A percentile compares a stretch with the other conserved stretches of the same genome.
Conservation (phyloP, 2,329 filamentous ascomycete genomes). For the Aspergillus sojae region DNA sequence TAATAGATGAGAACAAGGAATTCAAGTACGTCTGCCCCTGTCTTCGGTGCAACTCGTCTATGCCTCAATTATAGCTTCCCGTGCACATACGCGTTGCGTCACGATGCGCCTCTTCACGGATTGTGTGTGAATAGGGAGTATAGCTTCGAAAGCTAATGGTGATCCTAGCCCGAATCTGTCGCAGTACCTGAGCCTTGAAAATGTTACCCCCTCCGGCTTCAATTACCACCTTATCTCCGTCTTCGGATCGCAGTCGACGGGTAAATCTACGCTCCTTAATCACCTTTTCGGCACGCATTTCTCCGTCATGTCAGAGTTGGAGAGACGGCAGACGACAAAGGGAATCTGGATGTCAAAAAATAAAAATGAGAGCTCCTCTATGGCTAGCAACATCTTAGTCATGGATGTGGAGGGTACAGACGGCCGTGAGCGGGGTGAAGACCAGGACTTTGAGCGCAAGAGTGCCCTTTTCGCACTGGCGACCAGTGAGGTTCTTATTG, state of each 20-base stretch:
- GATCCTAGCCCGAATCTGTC: conserved; percentile 69
- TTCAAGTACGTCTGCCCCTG: conserved; percentile 73
- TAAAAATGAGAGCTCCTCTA: conserved; percentile 63
- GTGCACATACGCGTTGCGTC: background rate
- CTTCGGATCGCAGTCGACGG: conserved; percentile 97
- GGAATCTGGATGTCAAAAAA: conserved; percentile 99
- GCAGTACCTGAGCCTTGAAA: conserved; percentile 77
- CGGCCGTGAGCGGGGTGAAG: conserved; percentile 91
- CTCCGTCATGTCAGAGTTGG: conserved; percentile 94
- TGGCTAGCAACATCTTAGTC: conserved; percentile 97
- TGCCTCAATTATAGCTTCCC: background rate
- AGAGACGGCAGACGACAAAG: conserved; percentile 95
- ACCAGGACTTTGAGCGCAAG: conserved; percentile 98
- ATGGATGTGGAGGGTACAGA: conserved; percentile 99
- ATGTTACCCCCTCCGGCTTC: conserved; percentile 87
- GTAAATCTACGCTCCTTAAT: conserved; percentile 96
- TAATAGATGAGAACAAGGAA: conserved; percentile 92
- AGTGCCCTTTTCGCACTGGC: conserved; percentile 95
- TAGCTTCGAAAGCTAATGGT: conserved; percentile 1
- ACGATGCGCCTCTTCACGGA: background rate
- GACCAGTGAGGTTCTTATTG: conserved; percentile 95
- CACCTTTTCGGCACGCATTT: conserved; percentile 94
- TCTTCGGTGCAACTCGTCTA: background rate
- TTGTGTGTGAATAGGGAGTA: background rate
- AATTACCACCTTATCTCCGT: conserved; percentile 99